Base-by-base conservation (phyloP, 306 rosid species). In the Quercus ilex region DNA sequence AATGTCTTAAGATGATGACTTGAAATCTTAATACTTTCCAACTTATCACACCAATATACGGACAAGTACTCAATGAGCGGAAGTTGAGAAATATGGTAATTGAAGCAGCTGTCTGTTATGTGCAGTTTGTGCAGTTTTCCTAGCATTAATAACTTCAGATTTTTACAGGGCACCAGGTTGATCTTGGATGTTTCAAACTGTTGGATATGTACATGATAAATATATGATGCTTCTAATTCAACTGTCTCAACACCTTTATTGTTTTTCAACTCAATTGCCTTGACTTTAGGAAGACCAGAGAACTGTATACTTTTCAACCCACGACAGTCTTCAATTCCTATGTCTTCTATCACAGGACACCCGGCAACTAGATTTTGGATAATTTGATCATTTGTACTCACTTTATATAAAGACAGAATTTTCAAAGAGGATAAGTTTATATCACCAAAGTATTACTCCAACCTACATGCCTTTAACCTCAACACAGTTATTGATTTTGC, bases 351-450 rank as follows among this genome's bases (percentile, higher is more conserved):
- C 38, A 12, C 38, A 14, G 69, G 69, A 26, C 69, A 62, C 5
- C 69, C 69, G 28, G 33, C 69, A 26, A 62, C 6, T 62, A 62
- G 69, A 26, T 2, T 62, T 26, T 26, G 19, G 69, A 62, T 1
- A 4, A 26, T 62, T 13, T 62, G 8, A 26, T 62, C 68, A 0
- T 26, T 6, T 4, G 53, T 76, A 21, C 18, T 17, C 76, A 59
- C 56, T 4, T 73, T 63, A 41, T 67, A 53, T 8, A 30, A 13
- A 46, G 19, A 6, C 18, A 86, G 43, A 72, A 0, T 3, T 38
- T 26, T 21, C 60, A 83, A 65, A 15, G 28, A 41, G 25, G 81
- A 49, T 5, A 57, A 60, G 58, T 57, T 75, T 65, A 49, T 74
- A 72, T 30, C 26, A 19, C 28, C 8, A 41, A 7, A 26, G 3